These are phyloP conservation scores for Scleroderma citrinum DNA, from an alignment of 768 basidiomycete genomes.

Conservation along the genomic window DNA sequence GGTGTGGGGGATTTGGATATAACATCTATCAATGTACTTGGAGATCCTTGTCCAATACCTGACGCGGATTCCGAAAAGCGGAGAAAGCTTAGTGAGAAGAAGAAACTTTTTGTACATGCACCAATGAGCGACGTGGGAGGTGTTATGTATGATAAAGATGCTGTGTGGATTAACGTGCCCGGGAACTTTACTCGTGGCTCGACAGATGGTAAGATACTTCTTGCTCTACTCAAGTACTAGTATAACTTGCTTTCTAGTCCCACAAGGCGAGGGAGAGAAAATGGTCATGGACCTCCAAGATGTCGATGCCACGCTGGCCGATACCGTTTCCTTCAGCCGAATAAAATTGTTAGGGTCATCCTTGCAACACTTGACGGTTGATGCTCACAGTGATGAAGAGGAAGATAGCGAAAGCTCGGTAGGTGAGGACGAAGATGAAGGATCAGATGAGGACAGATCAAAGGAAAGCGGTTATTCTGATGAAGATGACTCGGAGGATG, in stretches of 20 bases:
- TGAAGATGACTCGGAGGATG: slow-evolving; percentile 3
- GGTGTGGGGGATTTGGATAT: slow-evolving; percentile 89
- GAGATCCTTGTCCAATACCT: slow-evolving; percentile 95
- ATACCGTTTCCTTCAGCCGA: slow-evolving; percentile 71
- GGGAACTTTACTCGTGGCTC: slow-evolving; percentile 87
- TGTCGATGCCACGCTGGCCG: slow-evolving; percentile 73
- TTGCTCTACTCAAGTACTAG: background rate
- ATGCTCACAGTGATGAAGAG: slow-evolving; percentile 21
- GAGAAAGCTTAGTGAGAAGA: slow-evolving; percentile 91
- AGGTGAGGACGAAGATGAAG: slow-evolving; percentile 29
- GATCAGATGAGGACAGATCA: slow-evolving; percentile 23
- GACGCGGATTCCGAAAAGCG: slow-evolving; percentile 87
- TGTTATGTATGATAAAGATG: slow-evolving; percentile 95
- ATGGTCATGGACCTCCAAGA: slow-evolving; percentile 99
- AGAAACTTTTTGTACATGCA: slow-evolving; percentile 85
- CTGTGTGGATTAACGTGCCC: slow-evolving; percentile 96
- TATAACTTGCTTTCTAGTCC: slow-evolving; percentile 35
- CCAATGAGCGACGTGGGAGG: slow-evolving; percentile 99
- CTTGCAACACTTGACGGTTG: slow-evolving; percentile 55
- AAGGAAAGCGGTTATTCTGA: slow-evolving; percentile 7
- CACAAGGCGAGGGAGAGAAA: slow-evolving; percentile 89
- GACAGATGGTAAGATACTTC: slow-evolving; percentile 44
- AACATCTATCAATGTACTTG: slow-evolving; percentile 63
- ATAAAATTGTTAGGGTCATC: slow-evolving; percentile 85
- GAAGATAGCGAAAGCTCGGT: slow-evolving; percentile 34